Base-by-base conservation (phyloP, 2,329 filamentous ascomycete genomes). In the Fusarium sp. region DNA sequence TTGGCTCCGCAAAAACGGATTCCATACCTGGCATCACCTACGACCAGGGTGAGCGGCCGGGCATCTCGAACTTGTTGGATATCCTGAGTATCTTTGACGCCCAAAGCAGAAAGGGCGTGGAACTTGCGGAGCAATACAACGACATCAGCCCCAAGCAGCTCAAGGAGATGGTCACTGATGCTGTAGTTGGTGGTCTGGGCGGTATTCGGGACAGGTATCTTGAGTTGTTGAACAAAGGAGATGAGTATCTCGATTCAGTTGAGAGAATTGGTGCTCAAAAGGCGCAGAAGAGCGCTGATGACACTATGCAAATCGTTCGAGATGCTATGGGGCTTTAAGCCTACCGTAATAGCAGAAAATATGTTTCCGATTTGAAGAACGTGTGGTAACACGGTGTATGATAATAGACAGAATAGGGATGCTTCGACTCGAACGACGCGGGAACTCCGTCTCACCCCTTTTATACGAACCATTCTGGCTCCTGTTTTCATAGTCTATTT, bases 41-140 rank as follows among this genome's bases (percentile, higher is more conserved):
- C 78, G 90, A 97, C 69, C 90, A 89, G 0, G 76, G 79, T 1
- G 76, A 73, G 0, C 86, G 96, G 25, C 95, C 95, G 0, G 96
- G 94, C 0, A 92, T 99, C 6, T 90, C 95, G 14, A 99, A 98
- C 78, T 84, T 99, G 15, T 81, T 99, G 2, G 89, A 94, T 61
- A 88, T 99, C 18, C 81, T 95, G n/a, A 90, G 89, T 25, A 88
- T 93, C 67, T 89, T 95, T 73, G 87, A 90, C 57, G 71, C 77
- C 6, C 73, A 79, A 27, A 75, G 76, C 5, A 80, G 83, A 52
- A 82, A 76, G 15, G 79, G 83, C 2, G 69, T 74, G 46, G 77
- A 84, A 44, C 72, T 88, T 22, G 85, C 81, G 4, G 60, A 77
- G 15, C 76, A 77, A 10, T 81, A 83, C 50, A 77, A 77, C 8